Evolutionary conservation across 345 rosid species (phyloP).

Genomic region (Citrus australasica): DNA sequence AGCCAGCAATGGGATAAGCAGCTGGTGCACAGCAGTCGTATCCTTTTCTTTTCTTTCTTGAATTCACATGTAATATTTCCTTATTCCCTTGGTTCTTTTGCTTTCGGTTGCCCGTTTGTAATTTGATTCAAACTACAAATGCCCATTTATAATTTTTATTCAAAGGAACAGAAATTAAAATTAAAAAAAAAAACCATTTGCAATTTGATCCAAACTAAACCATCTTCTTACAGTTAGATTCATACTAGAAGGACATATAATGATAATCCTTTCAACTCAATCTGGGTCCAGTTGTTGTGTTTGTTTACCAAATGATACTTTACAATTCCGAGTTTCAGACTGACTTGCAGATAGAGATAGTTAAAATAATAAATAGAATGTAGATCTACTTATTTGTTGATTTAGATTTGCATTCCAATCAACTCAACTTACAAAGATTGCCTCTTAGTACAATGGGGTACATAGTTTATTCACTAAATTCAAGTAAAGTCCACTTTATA

Average conservation of each 20-base stretch:
- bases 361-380: no score
- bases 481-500: no score
- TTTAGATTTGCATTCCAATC: no score
- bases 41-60: background rate
- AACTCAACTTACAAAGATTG: no score
- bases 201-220: background rate
- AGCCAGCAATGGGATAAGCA: background rate
- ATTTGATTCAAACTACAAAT: background rate
- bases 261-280: background rate
- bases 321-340: background rate
- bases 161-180: background rate
- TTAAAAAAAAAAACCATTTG: background rate
- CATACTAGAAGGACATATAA: background rate
- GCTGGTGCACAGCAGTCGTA: background rate
- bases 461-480: no score
- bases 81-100: background rate
- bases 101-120: background rate
- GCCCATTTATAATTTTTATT: background rate
- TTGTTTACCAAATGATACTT: background rate
- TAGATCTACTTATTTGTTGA: no score
- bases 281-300: background rate
- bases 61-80: no score
- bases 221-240: background rate
- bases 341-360: no score
- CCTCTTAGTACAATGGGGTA: no score